A percentile compares a stretch with the other conserved stretches of the same genome.
phyloP scores from a whole-genome alignment of 2,329 filamentous ascomycete genomes.

The Chaetomium globosum region DNA sequence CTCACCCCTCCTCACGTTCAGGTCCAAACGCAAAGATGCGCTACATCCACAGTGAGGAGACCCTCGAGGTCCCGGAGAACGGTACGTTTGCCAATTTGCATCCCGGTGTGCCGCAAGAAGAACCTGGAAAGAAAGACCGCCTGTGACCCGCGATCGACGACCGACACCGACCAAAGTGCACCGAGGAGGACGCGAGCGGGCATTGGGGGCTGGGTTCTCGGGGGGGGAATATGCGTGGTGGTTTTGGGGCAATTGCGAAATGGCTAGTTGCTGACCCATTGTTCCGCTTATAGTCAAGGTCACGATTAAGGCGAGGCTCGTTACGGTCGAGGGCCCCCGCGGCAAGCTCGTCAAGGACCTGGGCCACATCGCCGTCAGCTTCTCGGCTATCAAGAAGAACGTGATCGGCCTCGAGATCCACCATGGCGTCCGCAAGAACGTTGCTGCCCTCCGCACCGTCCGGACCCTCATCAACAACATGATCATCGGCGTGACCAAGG shows the following conservation, averaged over 20 bases:
- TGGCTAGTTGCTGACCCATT: constrained; percentile 39
- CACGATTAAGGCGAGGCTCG: constrained; percentile 91
- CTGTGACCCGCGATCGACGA: constrained; percentile 26
- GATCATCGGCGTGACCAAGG: constrained; percentile 97
- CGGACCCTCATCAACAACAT: constrained; percentile 98
- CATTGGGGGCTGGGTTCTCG: constrained; percentile 4
- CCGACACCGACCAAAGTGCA: constrained; percentile 7
- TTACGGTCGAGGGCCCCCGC: constrained; percentile 95
- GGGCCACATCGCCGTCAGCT: constrained; percentile 93
- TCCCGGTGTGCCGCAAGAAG: constrained; percentile 19
- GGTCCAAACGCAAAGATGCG: constrained; percentile 80
- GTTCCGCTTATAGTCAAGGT: constrained; percentile 77
- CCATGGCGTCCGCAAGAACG: constrained; percentile 96
- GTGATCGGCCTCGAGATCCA: constrained; percentile 96
- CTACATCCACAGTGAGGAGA: constrained; percentile 99
- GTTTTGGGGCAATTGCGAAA: constrained; percentile 21
- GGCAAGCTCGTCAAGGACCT: constrained; percentile 97
- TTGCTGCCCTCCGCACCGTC: constrained; percentile 97
- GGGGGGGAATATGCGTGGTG: neutral
- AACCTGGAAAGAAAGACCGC: constrained; percentile 14
- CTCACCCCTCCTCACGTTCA: constrained; percentile 44
- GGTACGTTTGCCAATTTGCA: constrained; percentile 64
- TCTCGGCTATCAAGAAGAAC: constrained; percentile 82
- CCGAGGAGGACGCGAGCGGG: constrained; percentile 1
- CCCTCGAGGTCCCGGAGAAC: constrained; percentile 92